Conservation (phyloP, 2,329 filamentous ascomycete species). For the Cladosporium sphaerospermum region DNA sequence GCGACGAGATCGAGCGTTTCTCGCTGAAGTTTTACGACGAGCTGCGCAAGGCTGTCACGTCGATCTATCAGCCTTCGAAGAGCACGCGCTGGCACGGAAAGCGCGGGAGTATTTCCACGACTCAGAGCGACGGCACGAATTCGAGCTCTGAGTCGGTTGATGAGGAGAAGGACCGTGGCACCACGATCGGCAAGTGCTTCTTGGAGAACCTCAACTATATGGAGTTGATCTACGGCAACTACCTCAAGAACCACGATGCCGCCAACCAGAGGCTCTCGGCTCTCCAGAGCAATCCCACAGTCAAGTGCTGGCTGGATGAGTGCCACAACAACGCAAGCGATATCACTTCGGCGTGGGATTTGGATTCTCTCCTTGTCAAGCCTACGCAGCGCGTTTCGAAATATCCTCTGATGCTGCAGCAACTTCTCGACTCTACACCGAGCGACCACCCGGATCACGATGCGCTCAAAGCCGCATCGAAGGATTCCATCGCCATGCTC, state of each 20-base stretch:
- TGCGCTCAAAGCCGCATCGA: conserved; percentile 63
- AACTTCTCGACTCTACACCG: conserved; percentile 73
- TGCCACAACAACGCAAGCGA: conserved; percentile 90
- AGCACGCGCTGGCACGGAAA: conserved; percentile 49
- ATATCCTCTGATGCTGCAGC: conserved; percentile 79
- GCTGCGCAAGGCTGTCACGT: conserved; percentile 72
- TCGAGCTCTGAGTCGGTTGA: conserved; percentile 31
- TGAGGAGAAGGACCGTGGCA: conserved; percentile 52
- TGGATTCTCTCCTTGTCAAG: conserved; percentile 95
- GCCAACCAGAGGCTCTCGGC: conserved; percentile 56
- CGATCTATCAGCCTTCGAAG: conserved; percentile 66
- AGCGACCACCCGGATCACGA: conserved; percentile 73
- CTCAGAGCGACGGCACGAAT: conserved; percentile 32
- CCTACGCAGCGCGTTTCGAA: conserved; percentile 92
- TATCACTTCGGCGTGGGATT: conserved; percentile 86
- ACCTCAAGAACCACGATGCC: conserved; percentile 58
- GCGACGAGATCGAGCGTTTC: conserved; percentile 82
- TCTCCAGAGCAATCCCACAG: conserved; percentile 53
- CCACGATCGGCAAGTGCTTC: conserved; percentile 55
- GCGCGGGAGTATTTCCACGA: conserved; percentile 43
- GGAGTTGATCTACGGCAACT: conserved; percentile 60
- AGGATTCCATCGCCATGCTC: conserved; percentile 58
- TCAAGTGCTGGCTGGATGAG: conserved; percentile 78
- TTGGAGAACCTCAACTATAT: conserved; percentile 50
- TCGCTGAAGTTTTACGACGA: conserved; percentile 72